Conservation (phyloP, 2,329 filamentous ascomycete genomes). For the Ceratocystis eucalypticola region DNA sequence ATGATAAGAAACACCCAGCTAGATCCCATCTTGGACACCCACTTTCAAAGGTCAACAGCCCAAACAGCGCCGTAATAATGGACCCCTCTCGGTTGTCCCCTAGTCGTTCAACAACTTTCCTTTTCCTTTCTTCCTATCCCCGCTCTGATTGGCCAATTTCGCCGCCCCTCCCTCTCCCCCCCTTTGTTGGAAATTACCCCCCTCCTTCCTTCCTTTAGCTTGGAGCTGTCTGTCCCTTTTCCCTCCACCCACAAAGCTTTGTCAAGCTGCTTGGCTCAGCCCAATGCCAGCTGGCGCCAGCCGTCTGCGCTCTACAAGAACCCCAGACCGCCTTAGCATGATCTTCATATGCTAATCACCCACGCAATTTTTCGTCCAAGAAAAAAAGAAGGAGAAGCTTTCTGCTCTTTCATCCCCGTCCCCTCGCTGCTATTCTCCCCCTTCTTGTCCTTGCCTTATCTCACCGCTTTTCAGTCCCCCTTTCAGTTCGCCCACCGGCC, state of each 20-base stretch:
- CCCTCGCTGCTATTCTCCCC: background rate
- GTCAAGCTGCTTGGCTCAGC: background rate
- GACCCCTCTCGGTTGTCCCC: too few relatives aligned
- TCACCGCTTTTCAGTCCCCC: background rate
- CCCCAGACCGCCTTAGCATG: background rate
- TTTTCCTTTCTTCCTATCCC: background rate
- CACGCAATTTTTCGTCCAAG: background rate
- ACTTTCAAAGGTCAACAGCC: too few relatives aligned
- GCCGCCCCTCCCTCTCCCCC: background rate
- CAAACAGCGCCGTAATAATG: too few relatives aligned
- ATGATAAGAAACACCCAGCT: too few relatives aligned
- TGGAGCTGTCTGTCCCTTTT: too few relatives aligned
- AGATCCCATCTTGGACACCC: too few relatives aligned
- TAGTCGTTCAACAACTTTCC: too few relatives aligned
- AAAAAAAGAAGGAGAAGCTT: conserved; percentile 9
- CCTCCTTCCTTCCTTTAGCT: background rate
- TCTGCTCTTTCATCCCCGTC: background rate
- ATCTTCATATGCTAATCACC: background rate
- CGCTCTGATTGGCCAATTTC: background rate
- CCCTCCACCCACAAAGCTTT: too few relatives aligned
- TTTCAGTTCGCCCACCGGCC: background rate
- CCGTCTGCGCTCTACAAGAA: background rate
- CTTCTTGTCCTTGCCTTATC: background rate
- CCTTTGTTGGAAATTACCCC: conserved; percentile 3
- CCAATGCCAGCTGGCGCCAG: background rate